Conservation (phyloP, 192 early-diverging fungal species). For the Dissophora ornata region DNA sequence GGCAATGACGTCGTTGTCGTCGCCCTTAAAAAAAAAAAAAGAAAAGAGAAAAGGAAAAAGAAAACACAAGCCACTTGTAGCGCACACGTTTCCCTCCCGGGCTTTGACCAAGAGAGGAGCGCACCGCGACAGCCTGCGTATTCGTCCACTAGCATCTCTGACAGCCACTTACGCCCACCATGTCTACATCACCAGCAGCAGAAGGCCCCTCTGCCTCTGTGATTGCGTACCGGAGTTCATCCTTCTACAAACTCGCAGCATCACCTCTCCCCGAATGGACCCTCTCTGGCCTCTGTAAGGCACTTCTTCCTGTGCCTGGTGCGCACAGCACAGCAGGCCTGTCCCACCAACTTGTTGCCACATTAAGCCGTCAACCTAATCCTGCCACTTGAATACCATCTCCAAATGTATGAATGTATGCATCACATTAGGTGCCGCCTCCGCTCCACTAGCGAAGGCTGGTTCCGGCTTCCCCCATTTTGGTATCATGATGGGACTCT, state of each 20-base stretch:
- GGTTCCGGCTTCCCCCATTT: slow-evolving; percentile 38
- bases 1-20: too few relatives aligned
- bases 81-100: too few relatives aligned
- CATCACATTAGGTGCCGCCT: slow-evolving; percentile 24
- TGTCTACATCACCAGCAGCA: background rate
- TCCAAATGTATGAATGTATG: too few relatives aligned
- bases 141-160: too few relatives aligned
- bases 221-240: slow-evolving; percentile 29
- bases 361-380: too few relatives aligned
- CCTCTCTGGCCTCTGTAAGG: slow-evolving; percentile 42
- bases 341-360: too few relatives aligned
- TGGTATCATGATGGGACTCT: slow-evolving; percentile 43
- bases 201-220: slow-evolving; percentile 7
- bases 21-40: slow-evolving; percentile 2
- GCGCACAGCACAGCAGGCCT: background rate
- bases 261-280: slow-evolving; percentile 48
- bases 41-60: slow-evolving; percentile 1
- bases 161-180: background rate
- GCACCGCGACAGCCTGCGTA: too few relatives aligned
- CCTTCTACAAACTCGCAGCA: slow-evolving; percentile 27
- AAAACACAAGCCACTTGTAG: background rate
- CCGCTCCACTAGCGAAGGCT: slow-evolving; percentile 10
- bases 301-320: background rate
- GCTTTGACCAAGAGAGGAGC: too few relatives aligned
- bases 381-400: too few relatives aligned